Base-by-base conservation (phyloP, 2,329 filamentous ascomycete species). In the Beauveria asiatica region DNA sequence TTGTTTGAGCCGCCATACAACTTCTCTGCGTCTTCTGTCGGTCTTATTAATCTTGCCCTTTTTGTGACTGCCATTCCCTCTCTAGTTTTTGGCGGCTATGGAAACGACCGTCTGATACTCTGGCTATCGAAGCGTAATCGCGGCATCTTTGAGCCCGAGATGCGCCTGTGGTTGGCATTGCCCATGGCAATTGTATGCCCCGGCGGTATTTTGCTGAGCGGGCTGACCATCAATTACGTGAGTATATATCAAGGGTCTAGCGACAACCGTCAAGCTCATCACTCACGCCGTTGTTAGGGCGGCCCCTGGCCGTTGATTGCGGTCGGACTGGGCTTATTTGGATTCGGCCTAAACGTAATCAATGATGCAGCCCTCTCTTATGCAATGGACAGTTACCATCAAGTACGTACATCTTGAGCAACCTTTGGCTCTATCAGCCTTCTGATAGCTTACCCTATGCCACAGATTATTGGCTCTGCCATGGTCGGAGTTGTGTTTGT, bases 71-170 rank as follows among this genome's bases (percentile, higher is more conserved):
- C 72, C 10, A 51, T 75, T 0, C 61, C 76, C 4, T 75, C 74
- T 1, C 66, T 67, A 1, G 13, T 75, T 2, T 73, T 74, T 33
- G 72, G 72, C 1, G 75, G 75, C 0, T 67, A 70, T 1, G 41
- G 77, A 1, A 71, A 70, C 1, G 76, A 78, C 61, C 67, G 68
- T 64, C 69, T 69, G 1, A 73, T 76, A 27, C 25, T 74, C 5
- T 67, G 66, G 44, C 66, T 75, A 11, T 66, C 76, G 0, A 69
- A 67, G 19, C 67, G 71, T 0, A 76, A 76, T 10, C 68, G 69
- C 1, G 75, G 74, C 7, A 69, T 74, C 37, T 76, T 74, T 49
- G 75, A 78, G 61, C 75, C 76, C 0, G 76, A 78, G 57, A 76
- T 77, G 70, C 68, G 75, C 1, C 64, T 78, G 17, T 75, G 64